phyloP scores from a whole-genome alignment of 176 grass and related monocot species.

The Zea mays region DNA sequence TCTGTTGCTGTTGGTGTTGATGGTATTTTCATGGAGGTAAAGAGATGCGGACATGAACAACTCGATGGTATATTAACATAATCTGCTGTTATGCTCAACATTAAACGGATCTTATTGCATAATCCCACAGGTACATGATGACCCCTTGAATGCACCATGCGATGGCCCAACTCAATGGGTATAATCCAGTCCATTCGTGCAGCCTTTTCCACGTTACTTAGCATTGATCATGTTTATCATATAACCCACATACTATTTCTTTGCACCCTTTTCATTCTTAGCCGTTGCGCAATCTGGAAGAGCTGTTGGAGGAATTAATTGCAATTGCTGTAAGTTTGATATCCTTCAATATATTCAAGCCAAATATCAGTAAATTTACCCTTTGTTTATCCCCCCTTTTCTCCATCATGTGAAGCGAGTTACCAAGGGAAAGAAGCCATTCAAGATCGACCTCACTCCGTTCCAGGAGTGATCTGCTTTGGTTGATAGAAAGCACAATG shows the following conservation, averaged over 20 bases:
- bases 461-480: constrained; percentile 43
- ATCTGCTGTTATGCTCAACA: neutral
- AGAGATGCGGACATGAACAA: neutral
- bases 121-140: constrained; percentile 71
- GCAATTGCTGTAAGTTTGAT: constrained; percentile 73
- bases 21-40: constrained; percentile 99
- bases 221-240: neutral
- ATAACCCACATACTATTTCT: constrained; percentile 5
- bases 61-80: neutral
- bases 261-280: constrained; percentile 26
- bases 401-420: constrained; percentile 38
- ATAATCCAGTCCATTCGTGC: constrained; percentile 22
- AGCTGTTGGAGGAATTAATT: constrained; percentile 81
- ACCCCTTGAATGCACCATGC: constrained; percentile 82
- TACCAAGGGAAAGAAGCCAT: constrained; percentile 74
- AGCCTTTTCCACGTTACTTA: constrained; percentile 8
- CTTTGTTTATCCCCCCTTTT: neutral
- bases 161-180: constrained; percentile 99
- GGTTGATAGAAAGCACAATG: neutral
- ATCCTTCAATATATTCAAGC: constrained; percentile 10
- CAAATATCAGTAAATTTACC: neutral
- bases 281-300: constrained; percentile 87
- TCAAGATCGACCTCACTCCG: constrained; percentile 79
- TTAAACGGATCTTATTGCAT: constrained; percentile 4
- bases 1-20: constrained; percentile 89